Evolutionary conservation across 73 alveolate species (phyloP), one percentile per base, ranked within the genome.

Genomic region (Urostyla sp.): DNA sequence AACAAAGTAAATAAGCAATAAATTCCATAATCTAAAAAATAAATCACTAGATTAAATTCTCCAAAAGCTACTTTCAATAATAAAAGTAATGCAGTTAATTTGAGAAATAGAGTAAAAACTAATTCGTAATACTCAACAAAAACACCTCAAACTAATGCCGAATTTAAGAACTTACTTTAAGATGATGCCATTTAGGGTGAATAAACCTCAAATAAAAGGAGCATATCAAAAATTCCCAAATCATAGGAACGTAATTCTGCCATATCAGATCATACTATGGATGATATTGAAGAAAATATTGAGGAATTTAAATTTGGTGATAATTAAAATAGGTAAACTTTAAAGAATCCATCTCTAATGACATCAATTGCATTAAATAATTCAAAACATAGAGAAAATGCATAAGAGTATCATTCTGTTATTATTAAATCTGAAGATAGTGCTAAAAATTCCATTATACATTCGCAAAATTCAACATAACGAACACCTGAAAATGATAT

Each of bases 331-430:
- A 43, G 37, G 31, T 38, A 63, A 23, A 63, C 23, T 24, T 43
- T 63, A 38, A 63, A 63, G 31, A 63, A 63, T 40, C 79, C 79
- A 20, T 63, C 79, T 3, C 23, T 63, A 7, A 63, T 63, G 79
- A 38, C 79, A 10, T 63, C 79, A 1, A 63, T 63, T 3, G 79
- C 30, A 3, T 8, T 13, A 1, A 63, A 63, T 32, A 18, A 57
- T 21, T 20, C 32, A 2, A 34, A 38, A 7, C 50, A 37, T 7
- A 63, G n/a, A 5, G 79, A 63, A 8, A 63, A 37, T 23, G 37
- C 79, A n/a, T n/a, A n/a, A n/a, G n/a, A n/a, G n/a, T n/a, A n/a
- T n/a, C n/a, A n/a, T n/a, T n/a, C n/a, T n/a, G n/a, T n/a, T n/a
- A n/a, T n/a, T n/a, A n/a, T n/a, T n/a, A n/a, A n/a, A n/a, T n/a